Conservation (phyloP, 208 protist species). For the Strigomonas galati region DNA sequence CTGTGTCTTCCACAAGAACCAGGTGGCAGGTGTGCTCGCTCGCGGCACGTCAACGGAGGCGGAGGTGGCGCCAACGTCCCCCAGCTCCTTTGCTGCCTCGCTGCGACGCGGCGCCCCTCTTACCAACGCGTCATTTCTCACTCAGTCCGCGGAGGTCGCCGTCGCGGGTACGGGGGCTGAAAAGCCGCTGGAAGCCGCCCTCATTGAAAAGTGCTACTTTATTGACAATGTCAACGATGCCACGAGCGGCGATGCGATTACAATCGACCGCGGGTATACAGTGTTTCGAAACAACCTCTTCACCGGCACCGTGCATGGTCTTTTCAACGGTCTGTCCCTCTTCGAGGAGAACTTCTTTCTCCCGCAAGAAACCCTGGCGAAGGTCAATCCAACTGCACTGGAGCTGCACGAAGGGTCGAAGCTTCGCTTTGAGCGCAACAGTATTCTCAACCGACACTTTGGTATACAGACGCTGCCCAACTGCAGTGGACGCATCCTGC, state of each 20-base stretch:
- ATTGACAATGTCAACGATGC: conserved; percentile 33
- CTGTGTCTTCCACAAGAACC: conserved; percentile 32
- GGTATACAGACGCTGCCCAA: conserved; percentile 42
- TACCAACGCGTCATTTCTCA: not conserved
- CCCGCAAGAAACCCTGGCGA: not conserved
- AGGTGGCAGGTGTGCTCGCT: conserved; percentile 52
- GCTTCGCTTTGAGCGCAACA: conserved; percentile 41
- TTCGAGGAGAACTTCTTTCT: conserved; percentile 65
- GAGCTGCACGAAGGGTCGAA: conserved; percentile 54
- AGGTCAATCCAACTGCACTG: conserved; percentile 13
- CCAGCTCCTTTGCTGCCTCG: not conserved
- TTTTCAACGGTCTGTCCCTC: conserved; percentile 27
- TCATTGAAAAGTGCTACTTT: conserved; percentile 67
- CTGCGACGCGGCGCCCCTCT: not conserved
- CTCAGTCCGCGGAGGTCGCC: not conserved
- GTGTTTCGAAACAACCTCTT: conserved; percentile 66
- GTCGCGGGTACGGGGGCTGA: not conserved
- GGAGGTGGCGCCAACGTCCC: not conserved
- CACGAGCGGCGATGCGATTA: conserved; percentile 56
- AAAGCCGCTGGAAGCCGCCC: conserved; percentile 19
- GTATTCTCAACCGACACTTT: conserved; percentile 33
- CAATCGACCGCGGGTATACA: conserved; percentile 44
- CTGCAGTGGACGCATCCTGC: conserved; percentile 36
- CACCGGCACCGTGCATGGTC: conserved; percentile 60
- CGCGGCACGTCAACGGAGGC: conserved; percentile 20